Conservation (phyloP, 2,329 filamentous ascomycete species). For the Ceratocystis variospora region DNA sequence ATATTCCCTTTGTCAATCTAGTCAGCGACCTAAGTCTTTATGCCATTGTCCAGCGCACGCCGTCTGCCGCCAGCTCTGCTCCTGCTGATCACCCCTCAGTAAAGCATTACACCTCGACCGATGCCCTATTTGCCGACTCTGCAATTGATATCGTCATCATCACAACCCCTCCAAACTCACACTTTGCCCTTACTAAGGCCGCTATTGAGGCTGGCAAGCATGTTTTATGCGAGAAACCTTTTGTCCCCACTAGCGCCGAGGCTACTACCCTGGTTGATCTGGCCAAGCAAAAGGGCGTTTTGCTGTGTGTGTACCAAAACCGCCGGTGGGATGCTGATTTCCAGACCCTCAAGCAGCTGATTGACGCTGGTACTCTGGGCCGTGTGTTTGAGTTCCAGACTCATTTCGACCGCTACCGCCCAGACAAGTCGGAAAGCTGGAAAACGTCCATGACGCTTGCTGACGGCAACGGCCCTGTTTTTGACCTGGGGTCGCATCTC, state of each 20-base stretch:
- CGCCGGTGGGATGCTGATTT: slow-evolving; percentile 69
- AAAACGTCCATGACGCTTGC: slow-evolving; percentile 47
- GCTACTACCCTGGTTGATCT: slow-evolving; percentile 48
- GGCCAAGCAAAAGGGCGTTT: slow-evolving; percentile 35
- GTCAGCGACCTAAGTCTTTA: slow-evolving; percentile 40
- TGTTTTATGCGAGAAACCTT: slow-evolving; percentile 71
- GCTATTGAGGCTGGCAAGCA: slow-evolving; percentile 60
- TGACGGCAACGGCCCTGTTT: slow-evolving; percentile 53
- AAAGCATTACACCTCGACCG: slow-evolving; percentile 49
- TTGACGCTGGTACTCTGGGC: slow-evolving; percentile 47
- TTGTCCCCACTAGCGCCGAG: slow-evolving; percentile 57
- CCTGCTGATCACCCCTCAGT: slow-evolving; percentile 51
- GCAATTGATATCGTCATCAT: slow-evolving; percentile 56
- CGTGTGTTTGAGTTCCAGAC: slow-evolving; percentile 65
- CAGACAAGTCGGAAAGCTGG: slow-evolving; percentile 45
- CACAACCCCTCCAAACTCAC: slow-evolving; percentile 57
- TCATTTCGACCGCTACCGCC: slow-evolving; percentile 64
- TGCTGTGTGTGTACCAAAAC: slow-evolving; percentile 62
- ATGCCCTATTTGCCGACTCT: slow-evolving; percentile 50
- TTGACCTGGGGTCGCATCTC: slow-evolving; percentile 63
- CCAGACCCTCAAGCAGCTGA: slow-evolving; percentile 49
- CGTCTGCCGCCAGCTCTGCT: slow-evolving; percentile 50
- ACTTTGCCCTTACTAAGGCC: slow-evolving; percentile 50
- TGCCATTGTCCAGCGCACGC: slow-evolving; percentile 61
- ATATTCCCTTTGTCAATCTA: slow-evolving; percentile 57